phyloP scores from a whole-genome alignment of 352 stramenopile species.

The Phytophthora idaei region DNA sequence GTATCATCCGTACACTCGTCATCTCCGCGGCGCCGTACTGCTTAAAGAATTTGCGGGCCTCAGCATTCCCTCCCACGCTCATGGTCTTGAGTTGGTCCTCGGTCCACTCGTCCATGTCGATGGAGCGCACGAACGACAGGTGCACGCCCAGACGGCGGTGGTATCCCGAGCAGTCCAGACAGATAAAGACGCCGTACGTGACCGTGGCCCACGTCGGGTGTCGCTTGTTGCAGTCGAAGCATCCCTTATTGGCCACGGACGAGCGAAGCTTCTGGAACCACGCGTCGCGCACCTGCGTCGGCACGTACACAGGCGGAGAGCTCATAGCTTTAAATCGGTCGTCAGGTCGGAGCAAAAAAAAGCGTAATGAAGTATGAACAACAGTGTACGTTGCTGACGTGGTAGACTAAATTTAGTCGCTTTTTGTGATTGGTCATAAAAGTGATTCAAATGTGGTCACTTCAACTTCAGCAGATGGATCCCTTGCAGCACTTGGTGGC shows the following conservation, averaged over 20 bases:
- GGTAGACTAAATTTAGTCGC: slow-evolving; percentile 14
- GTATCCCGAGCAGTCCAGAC: slow-evolving; percentile 94
- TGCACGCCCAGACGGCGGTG: slow-evolving; percentile 94
- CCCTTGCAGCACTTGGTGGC: slow-evolving; percentile 21
- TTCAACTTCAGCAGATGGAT: slow-evolving; percentile 32
- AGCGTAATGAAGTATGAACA: slow-evolving; percentile 4
- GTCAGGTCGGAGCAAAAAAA: slow-evolving; percentile 28
- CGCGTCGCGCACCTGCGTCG: slow-evolving; percentile 73
- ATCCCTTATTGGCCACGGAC: slow-evolving; percentile 86
- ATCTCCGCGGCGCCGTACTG: slow-evolving; percentile 88
- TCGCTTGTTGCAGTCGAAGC: slow-evolving; percentile 96
- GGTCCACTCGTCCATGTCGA: slow-evolving; percentile 97
- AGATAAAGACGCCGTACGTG: slow-evolving; percentile 97
- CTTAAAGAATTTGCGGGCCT: slow-evolving; percentile 95
- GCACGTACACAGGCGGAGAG: slow-evolving; percentile 62
- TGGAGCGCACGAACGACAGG: slow-evolving; percentile 94
- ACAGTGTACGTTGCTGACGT: slow-evolving; percentile 13
- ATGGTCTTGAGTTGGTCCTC: slow-evolving; percentile 94
- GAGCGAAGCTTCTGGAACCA: slow-evolving; percentile 89
- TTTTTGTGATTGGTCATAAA: slow-evolving; percentile 7
- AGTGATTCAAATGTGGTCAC: slow-evolving; percentile 6
- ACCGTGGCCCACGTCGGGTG: slow-evolving; percentile 96
- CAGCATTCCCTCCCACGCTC: slow-evolving; percentile 93
- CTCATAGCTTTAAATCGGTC: slow-evolving; percentile 11
- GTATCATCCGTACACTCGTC: slow-evolving; percentile 70